A percentile compares a stretch with the other conserved stretches of the same genome.
Conservation (phyloP, 495 filamentous ascomycete genomes). For the Margaritispora aquatica region DNA sequence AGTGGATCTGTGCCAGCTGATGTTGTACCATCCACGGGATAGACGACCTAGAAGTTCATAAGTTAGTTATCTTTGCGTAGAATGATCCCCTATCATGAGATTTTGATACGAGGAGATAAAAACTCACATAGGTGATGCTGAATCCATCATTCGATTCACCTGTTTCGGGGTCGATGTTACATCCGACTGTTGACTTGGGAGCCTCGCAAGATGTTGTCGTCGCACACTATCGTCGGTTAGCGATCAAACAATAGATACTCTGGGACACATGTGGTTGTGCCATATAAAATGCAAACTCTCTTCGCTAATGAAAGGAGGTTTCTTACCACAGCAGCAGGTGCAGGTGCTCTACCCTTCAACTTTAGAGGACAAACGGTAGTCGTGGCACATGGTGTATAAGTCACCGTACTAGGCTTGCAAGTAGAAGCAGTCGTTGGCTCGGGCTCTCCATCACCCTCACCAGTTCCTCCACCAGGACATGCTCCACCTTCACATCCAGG, state of each 20-base stretch:
- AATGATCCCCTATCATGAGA: too few relatives aligned
- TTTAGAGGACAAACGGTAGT: neutral
- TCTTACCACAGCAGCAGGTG: neutral
- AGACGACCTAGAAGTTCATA: too few relatives aligned
- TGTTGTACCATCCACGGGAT: neutral
- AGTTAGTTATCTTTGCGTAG: too few relatives aligned
- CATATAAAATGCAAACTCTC: too few relatives aligned
- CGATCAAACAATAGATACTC: too few relatives aligned
- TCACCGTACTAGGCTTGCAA: neutral
- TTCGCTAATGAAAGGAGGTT: too few relatives aligned
- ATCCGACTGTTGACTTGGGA: neutral
- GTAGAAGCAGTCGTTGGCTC: neutral
- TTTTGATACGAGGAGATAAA: too few relatives aligned
- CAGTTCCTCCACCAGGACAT: neutral
- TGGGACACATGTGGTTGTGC: too few relatives aligned
- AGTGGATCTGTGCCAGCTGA: neutral
- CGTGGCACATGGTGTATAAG: neutral
- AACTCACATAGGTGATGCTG: neutral
- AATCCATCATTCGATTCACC: neutral
- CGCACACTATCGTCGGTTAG: neutral
- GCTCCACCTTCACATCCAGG: neutral
- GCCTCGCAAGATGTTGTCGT: neutral
- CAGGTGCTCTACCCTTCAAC: neutral
- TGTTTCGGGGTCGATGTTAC: neutral
- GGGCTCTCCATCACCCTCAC: neutral